Evolutionary conservation across 768 basidiomycete genomes (phyloP), one percentile per base, ranked within the genome.

Genomic region (Tulasnella sp.): DNA sequence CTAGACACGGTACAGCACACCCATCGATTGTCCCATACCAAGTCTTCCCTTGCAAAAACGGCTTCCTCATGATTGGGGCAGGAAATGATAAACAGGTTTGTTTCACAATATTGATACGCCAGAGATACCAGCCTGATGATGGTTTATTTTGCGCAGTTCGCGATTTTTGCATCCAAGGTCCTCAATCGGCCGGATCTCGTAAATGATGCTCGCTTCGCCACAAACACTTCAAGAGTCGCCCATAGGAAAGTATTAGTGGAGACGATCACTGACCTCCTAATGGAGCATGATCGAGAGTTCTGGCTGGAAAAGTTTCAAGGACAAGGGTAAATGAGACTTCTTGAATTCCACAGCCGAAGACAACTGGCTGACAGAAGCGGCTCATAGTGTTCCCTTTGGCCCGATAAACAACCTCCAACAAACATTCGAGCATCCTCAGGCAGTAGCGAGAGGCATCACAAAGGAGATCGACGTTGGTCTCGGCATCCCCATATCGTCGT

Each of bases 11-110:
- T n/a, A 96, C 93, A 27, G 81, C 87, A 0, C 93, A 97, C 69
- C 88, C 93, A 12, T 92, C 89, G 17, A 85, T 97, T 65, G 93
- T 92, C 5, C 91, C 92, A 2, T 94, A 93, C 72, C 88, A 92
- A 69, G 88, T 68, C n/a, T 56, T 63, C 41, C 62, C 61, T 60
- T 64, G 57, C 54, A 62, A 48, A 53, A 48, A 51, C 83, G 88
- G 90, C 29, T 92, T 82, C 68, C 70, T 96, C 60, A 94, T 96
- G 93, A 83, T 96, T 63, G 92, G 91, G 46, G 91, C 88, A 7
- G 92, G 89, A 3, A 94, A 92, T 69, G 81, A 94, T 67, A 84
- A 80, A 64, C 89, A 90, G 78, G 87, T 85, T 64, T 7, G 61
- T n/a, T n/a, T 62, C 34, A 43, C 22, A 22, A 44, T 44, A 17